Conservation (phyloP, 2,329 filamentous ascomycete genomes). For the Cladosporium sp. region DNA sequence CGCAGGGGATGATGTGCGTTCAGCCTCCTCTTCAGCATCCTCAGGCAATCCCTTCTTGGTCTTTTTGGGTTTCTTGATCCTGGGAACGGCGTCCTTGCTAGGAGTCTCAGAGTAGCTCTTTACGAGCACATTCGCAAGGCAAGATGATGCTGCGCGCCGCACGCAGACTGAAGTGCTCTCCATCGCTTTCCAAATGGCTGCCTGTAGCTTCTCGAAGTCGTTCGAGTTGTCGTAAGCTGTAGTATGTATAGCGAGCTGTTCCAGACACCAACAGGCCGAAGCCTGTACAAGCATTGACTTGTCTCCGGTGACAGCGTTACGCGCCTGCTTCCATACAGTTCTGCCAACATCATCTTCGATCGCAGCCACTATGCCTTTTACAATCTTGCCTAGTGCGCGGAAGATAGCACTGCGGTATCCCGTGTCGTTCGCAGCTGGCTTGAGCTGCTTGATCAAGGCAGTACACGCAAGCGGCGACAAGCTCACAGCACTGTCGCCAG, state of each 20-base stretch:
- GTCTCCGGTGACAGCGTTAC: constrained; percentile 74
- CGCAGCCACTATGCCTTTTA: constrained; percentile 71
- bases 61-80: constrained; percentile 71
- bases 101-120: constrained; percentile 73
- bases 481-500: constrained; percentile 88
- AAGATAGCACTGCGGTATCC: constrained; percentile 81
- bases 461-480: constrained; percentile 74
- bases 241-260: constrained; percentile 70
- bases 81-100: constrained; percentile 54
- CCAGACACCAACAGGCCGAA: constrained; percentile 76
- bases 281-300: constrained; percentile 81
- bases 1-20: constrained; percentile 72
- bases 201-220: constrained; percentile 88
- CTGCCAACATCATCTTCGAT: constrained; percentile 83
- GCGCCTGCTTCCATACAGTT: constrained; percentile 90
- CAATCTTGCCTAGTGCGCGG: constrained; percentile 72
- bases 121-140: constrained; percentile 78
- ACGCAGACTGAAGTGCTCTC: constrained; percentile 76
- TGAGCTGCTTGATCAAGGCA: constrained; percentile 75
- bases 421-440: constrained; percentile 75
- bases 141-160: constrained; percentile 82
- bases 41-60: constrained; percentile 65
- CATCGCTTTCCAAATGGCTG: constrained; percentile 79
- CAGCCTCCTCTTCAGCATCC: constrained; percentile 66
- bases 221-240: constrained; percentile 81